Evolutionary conservation across 1,284 basidiomycete genomes (phyloP).

Genomic region (Puccinia triticina): DNA sequence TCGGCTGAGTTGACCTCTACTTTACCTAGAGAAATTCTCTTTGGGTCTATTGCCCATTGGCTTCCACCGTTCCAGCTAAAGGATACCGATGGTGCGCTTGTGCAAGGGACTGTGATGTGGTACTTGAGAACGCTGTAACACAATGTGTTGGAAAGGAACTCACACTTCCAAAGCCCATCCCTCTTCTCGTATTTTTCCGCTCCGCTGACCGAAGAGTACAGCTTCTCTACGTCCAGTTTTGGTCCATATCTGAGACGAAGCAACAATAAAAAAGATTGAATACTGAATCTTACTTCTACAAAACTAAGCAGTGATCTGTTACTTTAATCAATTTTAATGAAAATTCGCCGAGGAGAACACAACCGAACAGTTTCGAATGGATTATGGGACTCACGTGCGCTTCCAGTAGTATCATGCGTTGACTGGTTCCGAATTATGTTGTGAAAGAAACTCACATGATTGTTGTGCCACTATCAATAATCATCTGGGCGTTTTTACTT

Average conservation of each 20-base stretch:
- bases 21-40: conserved; percentile 25
- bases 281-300: neutral
- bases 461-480: conserved; percentile 49
- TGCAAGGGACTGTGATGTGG: conserved; percentile 26
- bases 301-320: neutral
- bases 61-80: conserved; percentile 42
- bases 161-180: conserved; percentile 46
- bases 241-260: conserved; percentile 38
- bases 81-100: conserved; percentile 5
- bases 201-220: conserved; percentile 20
- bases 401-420: neutral
- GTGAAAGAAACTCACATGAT: conserved; percentile 38
- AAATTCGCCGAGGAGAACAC: neutral
- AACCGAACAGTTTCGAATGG: neutral
- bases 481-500: conserved; percentile 14
- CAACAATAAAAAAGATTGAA: neutral
- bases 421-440: neutral
- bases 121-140: neutral
- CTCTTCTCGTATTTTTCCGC: conserved; percentile 16
- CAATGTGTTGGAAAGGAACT: neutral
- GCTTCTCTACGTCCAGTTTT: conserved; percentile 11
- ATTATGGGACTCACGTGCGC: neutral
- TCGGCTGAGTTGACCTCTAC: neutral
- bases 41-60: conserved; percentile 26
- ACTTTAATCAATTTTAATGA: neutral